Base-by-base conservation (phyloP, 1,284 basidiomycete species). In the Malassezia brasiliensis region DNA sequence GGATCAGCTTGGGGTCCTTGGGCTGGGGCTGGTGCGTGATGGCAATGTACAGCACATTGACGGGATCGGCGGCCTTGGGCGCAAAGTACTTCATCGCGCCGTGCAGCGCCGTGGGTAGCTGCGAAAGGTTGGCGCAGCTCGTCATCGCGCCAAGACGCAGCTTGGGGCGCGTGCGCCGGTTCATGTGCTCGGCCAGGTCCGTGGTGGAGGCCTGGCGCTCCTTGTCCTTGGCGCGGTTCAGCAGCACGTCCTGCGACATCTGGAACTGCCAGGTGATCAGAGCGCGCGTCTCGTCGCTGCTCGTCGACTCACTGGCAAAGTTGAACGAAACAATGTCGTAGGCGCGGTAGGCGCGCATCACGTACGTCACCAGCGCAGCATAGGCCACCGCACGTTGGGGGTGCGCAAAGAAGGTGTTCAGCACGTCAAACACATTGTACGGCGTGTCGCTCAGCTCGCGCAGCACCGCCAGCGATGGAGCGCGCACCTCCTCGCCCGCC, bases 351-450 rank as follows among this genome's bases (percentile, higher is more conserved):
- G 90, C 90, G 61, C 90, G 87, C 52, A 91, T 84, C 53, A 98
- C 83, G 75, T 98, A 98, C 35, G 94, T 90, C 77, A 96, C 91
- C 52, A 96, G 83, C 9, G 94, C 85, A 70, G 93, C 94, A 44
- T 94, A 82, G 25, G 84, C 83, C 59, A 96, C 83, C 47, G 84
- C 81, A 32, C 66, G 60, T 48, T 81, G 76, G 73, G 90, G 86
- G 52, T 66, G 59, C 61, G 83, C 84, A 81, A 96, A 98, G 82
- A 99, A 99, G 12, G 87, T 82, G 15, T 90, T 88, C 54, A 99
- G 81, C 11, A 99, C 94, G 72, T 99, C 93, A 77, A 87, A 99
- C 31, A 98, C 91, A 20, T 89, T 93, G 79, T 91, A 94, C 56
- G 88, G 83, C 28, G 90, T 96, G 78, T 99, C 94, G 63, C 87